Conservation (phyloP, 805 yeast genomes). For the Saccharomycopsis fibuligera region DNA sequence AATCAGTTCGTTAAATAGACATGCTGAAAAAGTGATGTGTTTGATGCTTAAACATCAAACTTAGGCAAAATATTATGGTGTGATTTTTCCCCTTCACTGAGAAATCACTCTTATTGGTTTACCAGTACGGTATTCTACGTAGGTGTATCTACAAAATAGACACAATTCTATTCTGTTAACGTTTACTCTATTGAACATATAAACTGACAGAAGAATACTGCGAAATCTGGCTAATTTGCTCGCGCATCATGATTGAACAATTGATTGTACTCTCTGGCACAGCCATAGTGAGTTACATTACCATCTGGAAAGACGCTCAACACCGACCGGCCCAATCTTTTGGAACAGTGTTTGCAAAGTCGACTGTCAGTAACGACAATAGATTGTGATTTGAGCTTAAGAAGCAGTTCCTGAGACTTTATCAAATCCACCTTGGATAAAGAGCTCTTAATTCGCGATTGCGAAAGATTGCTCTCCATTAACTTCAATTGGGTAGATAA, state of each 20-base stretch:
- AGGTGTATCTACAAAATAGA: too few relatives aligned
- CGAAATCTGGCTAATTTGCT: neutral
- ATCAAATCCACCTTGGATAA: slow-evolving; percentile 33
- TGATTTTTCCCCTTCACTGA: too few relatives aligned
- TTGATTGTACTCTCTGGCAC: slow-evolving; percentile 21
- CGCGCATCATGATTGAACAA: neutral
- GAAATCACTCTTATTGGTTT: too few relatives aligned
- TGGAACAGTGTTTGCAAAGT: slow-evolving; percentile 31
- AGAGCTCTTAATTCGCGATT: slow-evolving; percentile 24
- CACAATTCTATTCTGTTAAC: too few relatives aligned
- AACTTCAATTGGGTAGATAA: slow-evolving; percentile 27
- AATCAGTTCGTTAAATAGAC: too few relatives aligned
- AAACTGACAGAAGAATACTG: too few relatives aligned
- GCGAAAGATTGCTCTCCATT: slow-evolving; percentile 25
- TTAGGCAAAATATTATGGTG: too few relatives aligned
- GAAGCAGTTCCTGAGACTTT: slow-evolving; percentile 30
- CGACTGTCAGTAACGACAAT: slow-evolving; percentile 27
- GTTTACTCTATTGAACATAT: too few relatives aligned
- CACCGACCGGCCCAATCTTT: slow-evolving; percentile 34
- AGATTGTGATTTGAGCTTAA: slow-evolving; percentile 28
- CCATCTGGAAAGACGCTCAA: slow-evolving; percentile 28
- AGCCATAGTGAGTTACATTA: slow-evolving; percentile 35
- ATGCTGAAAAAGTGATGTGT: too few relatives aligned
- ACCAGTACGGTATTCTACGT: too few relatives aligned
- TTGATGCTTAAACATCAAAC: too few relatives aligned